Percentiles rank a stretch among this genome's conserved stretches.
These are phyloP conservation scores for Podaxis pistillaris DNA, from an alignment of 768 basidiomycete species.

Conservation along the genomic window DNA sequence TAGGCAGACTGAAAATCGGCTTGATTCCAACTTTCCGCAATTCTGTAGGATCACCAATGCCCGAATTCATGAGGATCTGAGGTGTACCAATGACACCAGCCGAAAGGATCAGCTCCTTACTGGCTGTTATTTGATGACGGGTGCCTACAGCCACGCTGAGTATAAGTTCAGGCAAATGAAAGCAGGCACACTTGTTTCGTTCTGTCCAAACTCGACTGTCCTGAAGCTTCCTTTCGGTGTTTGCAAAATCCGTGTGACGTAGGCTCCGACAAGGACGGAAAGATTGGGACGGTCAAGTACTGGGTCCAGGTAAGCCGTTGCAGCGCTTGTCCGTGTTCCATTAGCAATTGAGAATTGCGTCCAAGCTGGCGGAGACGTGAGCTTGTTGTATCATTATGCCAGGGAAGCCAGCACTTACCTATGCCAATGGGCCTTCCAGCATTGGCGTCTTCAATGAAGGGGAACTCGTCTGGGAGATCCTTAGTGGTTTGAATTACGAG, in stretches of 20 bases:
- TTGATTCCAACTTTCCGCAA: background rate
- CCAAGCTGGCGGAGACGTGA: constrained; percentile 2
- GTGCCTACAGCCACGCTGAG: background rate
- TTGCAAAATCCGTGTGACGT: constrained; percentile 10
- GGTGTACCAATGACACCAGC: constrained; percentile 8
- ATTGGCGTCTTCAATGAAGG: constrained; percentile 13
- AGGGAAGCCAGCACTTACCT: background rate
- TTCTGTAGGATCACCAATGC: constrained; percentile 1
- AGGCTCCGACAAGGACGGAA: background rate
- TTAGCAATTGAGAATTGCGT: constrained; percentile 11
- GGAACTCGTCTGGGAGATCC: constrained; percentile 14
- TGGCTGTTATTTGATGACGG: background rate
- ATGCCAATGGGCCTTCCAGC: constrained; percentile 16
- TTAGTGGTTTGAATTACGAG: constrained; percentile 7
- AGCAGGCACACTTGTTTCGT: constrained; percentile 1
- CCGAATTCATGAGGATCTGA: constrained; percentile 8
- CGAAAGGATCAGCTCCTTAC: constrained; percentile 1
- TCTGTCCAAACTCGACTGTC: background rate
- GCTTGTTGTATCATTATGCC: too few relatives aligned
- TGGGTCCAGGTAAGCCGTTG: constrained; percentile 5
- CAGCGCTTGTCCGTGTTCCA: constrained; percentile 12
- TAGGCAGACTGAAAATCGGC: background rate
- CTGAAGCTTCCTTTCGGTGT: background rate
- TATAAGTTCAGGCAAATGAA: background rate
- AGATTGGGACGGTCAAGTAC: constrained; percentile 13